Evolutionary conservation across 805 yeast species (phyloP).

Genomic region (Candida chauliodis): DNA sequence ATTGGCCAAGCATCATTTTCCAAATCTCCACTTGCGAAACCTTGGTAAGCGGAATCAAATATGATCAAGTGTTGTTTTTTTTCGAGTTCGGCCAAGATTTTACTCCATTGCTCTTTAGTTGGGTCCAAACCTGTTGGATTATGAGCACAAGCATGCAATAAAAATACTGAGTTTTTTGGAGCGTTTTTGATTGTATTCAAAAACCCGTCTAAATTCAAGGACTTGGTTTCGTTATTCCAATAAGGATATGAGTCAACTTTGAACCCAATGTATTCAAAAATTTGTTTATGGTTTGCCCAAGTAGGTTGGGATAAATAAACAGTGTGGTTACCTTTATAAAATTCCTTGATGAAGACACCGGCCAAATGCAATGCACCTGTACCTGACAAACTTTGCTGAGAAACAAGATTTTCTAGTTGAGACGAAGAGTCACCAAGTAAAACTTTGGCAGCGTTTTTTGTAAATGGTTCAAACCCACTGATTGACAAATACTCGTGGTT

Average conservation of each 20-base stretch:
- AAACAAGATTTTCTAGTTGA: slow-evolving; percentile 50
- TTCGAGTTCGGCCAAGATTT: slow-evolving; percentile 61
- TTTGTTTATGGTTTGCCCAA: slow-evolving; percentile 95
- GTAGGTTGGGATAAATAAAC: slow-evolving; percentile 84
- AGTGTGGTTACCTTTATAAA: slow-evolving; percentile 37
- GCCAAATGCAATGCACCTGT: slow-evolving; percentile 91
- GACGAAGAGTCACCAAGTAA: slow-evolving; percentile 62
- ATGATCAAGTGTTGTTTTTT: slow-evolving; percentile 67
- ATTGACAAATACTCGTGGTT: slow-evolving; percentile 91
- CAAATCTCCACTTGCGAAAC: slow-evolving; percentile 88
- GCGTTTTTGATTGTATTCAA: slow-evolving; percentile 61
- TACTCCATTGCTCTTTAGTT: slow-evolving; percentile 72
- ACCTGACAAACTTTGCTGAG: slow-evolving; percentile 78
- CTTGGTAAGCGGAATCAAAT: slow-evolving; percentile 96
- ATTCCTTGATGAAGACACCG: slow-evolving; percentile 61
- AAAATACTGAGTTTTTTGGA: slow-evolving; percentile 69
- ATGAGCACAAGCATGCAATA: slow-evolving; percentile 95
- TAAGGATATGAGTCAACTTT: slow-evolving; percentile 73
- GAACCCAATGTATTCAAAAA: slow-evolving; percentile 70
- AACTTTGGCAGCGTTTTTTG: slow-evolving; percentile 66
- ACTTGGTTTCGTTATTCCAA: slow-evolving; percentile 72
- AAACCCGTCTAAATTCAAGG: slow-evolving; percentile 69
- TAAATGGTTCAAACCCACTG: slow-evolving; percentile 67
- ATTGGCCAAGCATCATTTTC: slow-evolving; percentile 82
- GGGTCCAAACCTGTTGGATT: slow-evolving; percentile 98